Evolutionary conservation across 345 rosid genomes (phyloP), one percentile per base, ranked within the genome.

Genomic region (Laguncularia racemosa): DNA sequence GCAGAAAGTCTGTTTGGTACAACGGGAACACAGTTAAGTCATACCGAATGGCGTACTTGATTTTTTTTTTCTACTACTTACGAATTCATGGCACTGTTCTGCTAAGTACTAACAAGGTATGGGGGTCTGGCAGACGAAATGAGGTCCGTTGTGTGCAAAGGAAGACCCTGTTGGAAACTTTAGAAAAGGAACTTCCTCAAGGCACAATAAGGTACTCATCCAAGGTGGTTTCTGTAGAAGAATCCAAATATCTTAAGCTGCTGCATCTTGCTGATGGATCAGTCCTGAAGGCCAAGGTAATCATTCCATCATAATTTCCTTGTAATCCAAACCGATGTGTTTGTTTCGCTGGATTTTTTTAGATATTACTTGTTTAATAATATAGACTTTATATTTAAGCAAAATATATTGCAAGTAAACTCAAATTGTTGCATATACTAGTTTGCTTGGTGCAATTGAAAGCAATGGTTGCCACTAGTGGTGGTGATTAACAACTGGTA

Each of bases 131-230:
- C 38, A 70, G 84, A 57, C 81, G 69, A 11, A 65, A 58, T 13
- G 93, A 83, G 55, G 44, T 76, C 59, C 61, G 83, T 21, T 77
- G 87, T 58, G 66, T 75, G 33, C 72, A 52, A 63, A 86, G 93
- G 68, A 66, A 61, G 49, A 4, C 73, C 45, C 40, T 86, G 66
- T 23, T 86, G 55, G 87, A 86, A 67, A 59, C 80, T 44, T 72
- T 81, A 26, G 78, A 57, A 15, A 64, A 16, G 38, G 83, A 79
- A 33, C 75, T 86, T 12, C 93, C 89, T 16, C 17, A 20, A 23
- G 81, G 67, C 56, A 83, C 87, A 62, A 70, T 86, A 15, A 75
- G 76, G 64, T 83, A 69, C 73, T 79, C 87, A 19, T 77, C 85
- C 38, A 83, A 76, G 70, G 67, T 83, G 52, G 87, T 73, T 61